These are phyloP conservation scores for Lecanicillium sp. DNA, from an alignment of 2,329 filamentous ascomycete genomes.

Conservation along the genomic window DNA sequence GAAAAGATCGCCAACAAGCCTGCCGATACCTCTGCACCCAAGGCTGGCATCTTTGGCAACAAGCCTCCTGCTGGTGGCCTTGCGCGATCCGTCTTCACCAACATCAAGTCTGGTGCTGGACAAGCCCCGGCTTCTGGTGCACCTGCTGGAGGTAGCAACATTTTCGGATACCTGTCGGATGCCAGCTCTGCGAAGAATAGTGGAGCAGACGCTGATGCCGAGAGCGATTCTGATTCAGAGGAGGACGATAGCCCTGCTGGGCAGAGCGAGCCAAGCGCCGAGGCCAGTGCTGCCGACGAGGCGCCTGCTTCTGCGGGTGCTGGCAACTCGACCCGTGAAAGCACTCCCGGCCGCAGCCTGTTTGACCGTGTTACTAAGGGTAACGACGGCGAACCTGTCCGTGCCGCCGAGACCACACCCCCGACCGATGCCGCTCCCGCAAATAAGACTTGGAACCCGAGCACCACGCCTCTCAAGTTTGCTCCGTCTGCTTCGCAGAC, in stretches of 20 bases:
- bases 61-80: slow-evolving; percentile 33
- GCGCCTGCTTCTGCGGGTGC: slow-evolving; percentile 23
- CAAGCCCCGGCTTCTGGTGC: slow-evolving; percentile 15
- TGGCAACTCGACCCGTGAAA: slow-evolving; percentile 32
- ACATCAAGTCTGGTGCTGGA: slow-evolving; percentile 28
- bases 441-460: slow-evolving; percentile 38
- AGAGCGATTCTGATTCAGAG: slow-evolving; percentile 41
- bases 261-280: slow-evolving; percentile 38
- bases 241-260: slow-evolving; percentile 36
- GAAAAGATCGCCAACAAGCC: slow-evolving; percentile 52
- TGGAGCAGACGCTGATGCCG: slow-evolving; percentile 41
- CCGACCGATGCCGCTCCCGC: slow-evolving; percentile 23
- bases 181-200: slow-evolving; percentile 50
- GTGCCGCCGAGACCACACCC: slow-evolving; percentile 25
- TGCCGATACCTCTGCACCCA: slow-evolving; percentile 24
- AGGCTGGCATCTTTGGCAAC: slow-evolving; percentile 28
- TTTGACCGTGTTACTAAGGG: slow-evolving; percentile 51
- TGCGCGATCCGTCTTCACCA: slow-evolving; percentile 39
- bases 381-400: slow-evolving; percentile 43
- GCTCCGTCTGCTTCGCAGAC: slow-evolving; percentile 29
- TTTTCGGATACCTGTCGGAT: slow-evolving; percentile 56
- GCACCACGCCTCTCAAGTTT: slow-evolving; percentile 51
- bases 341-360: slow-evolving; percentile 43
- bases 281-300: slow-evolving; percentile 38
- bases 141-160: slow-evolving; percentile 36